Percentiles rank a stretch among this genome's conserved stretches.
These are phyloP conservation scores for Hyphodiscus hymeniophilus DNA, from an alignment of 495 filamentous ascomycete species.

Conservation along the genomic window DNA sequence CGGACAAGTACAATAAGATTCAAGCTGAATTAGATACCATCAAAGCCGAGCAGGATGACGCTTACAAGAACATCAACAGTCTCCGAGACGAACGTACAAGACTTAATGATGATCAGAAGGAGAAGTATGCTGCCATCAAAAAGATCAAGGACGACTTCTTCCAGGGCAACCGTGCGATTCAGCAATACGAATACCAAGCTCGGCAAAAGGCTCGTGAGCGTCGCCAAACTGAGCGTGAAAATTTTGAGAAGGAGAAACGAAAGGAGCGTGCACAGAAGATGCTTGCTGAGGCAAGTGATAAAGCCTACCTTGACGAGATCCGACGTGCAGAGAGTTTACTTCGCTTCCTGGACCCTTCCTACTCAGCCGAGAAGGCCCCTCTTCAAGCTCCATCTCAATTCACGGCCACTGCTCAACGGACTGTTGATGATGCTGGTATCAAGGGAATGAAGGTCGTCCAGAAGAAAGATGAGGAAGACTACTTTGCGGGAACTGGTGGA, in stretches of 20 bases:
- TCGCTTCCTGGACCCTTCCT: slow-evolving; percentile 79
- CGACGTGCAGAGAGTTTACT: slow-evolving; percentile 76
- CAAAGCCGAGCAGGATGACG: slow-evolving; percentile 83
- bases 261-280: slow-evolving; percentile 78
- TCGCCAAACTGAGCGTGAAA: slow-evolving; percentile 70
- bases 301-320: slow-evolving; percentile 87
- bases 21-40: slow-evolving; percentile 79
- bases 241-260: slow-evolving; percentile 60
- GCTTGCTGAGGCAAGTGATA: slow-evolving; percentile 83
- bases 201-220: slow-evolving; percentile 59
- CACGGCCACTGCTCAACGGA: slow-evolving; percentile 70
- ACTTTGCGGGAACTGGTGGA: slow-evolving; percentile 68
- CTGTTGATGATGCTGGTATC: slow-evolving; percentile 65
- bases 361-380: slow-evolving; percentile 55
- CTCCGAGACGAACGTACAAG: slow-evolving; percentile 83
- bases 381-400: slow-evolving; percentile 55
- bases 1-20: slow-evolving; percentile 72
- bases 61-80: slow-evolving; percentile 75
- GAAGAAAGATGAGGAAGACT: slow-evolving; percentile 77
- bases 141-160: slow-evolving; percentile 83
- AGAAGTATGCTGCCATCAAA: slow-evolving; percentile 70
- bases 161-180: slow-evolving; percentile 63
- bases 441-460: slow-evolving; percentile 70
- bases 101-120: slow-evolving; percentile 72
- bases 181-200: slow-evolving; percentile 68